phyloP scores from a whole-genome alignment of 352 stramenopile species.

The Thraustochytrium striatum region DNA sequence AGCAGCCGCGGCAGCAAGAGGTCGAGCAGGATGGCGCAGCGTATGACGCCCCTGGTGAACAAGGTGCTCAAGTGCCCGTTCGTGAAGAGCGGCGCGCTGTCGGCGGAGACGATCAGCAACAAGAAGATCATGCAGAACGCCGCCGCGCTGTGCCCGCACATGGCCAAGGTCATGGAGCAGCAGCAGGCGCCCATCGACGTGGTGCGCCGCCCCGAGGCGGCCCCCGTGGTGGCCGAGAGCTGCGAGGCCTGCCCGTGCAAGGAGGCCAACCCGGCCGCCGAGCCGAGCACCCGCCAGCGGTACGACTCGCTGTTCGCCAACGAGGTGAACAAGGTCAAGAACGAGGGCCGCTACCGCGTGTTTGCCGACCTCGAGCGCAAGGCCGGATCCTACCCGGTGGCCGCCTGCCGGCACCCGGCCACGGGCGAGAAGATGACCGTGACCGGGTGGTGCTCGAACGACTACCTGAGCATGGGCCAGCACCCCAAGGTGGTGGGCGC shows the following conservation, averaged over 20 bases:
- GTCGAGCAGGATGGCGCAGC: neutral
- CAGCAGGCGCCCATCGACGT: too few species aligned
- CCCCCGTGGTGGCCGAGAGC: neutral
- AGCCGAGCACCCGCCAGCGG: neutral
- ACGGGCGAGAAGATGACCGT: constrained; percentile 59
- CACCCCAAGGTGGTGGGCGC: constrained; percentile 73
- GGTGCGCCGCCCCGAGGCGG: neutral
- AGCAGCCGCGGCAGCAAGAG: neutral
- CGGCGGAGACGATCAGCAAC: constrained; percentile 41
- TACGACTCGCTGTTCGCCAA: constrained; percentile 41
- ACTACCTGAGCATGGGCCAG: constrained; percentile 83
- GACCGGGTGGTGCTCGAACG: constrained; percentile 79
- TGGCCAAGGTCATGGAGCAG: constrained; percentile 42
- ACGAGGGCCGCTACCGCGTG: constrained; percentile 73
- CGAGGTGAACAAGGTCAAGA: constrained; percentile 51
- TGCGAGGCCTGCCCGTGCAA: constrained; percentile 32
- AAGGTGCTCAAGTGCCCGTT: constrained; percentile 47
- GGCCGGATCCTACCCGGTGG: constrained; percentile 70
- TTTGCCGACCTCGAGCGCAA: constrained; percentile 79
- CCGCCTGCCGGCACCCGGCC: constrained; percentile 67
- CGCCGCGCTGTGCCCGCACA: constrained; percentile 36
- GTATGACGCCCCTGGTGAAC: neutral
- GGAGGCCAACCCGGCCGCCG: neutral
- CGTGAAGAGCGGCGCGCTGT: constrained; percentile 43
- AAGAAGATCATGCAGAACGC: constrained; percentile 28